These are phyloP conservation scores for Aspergillus cejpii DNA, from an alignment of 2,329 filamentous ascomycete genomes.

Conservation along the genomic window DNA sequence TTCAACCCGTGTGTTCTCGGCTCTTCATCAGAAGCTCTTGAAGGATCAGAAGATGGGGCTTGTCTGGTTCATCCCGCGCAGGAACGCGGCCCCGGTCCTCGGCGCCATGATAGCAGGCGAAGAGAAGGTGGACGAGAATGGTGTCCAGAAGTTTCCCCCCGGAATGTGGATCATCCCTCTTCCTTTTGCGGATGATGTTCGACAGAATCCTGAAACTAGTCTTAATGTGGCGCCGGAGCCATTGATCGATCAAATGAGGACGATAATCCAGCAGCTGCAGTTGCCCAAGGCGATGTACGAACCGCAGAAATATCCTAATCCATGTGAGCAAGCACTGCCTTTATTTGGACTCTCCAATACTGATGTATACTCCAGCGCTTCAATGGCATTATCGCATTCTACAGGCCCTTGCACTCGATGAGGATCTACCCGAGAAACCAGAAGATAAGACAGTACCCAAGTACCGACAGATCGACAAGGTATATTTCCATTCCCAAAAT, in stretches of 20 bases:
- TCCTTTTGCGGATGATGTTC: constrained; percentile 82
- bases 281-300: constrained; percentile 81
- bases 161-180: constrained; percentile 85
- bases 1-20: constrained; percentile 86
- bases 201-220: constrained; percentile 61
- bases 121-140: constrained; percentile 58
- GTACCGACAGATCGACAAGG: constrained; percentile 79
- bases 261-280: constrained; percentile 76
- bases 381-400: constrained; percentile 98
- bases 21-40: constrained; percentile 79
- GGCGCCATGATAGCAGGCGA: constrained; percentile 74
- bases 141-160: constrained; percentile 65
- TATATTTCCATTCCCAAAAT: constrained; percentile 13
- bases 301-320: constrained; percentile 82
- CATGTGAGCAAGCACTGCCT: constrained; percentile 37
- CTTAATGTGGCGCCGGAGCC: constrained; percentile 57
- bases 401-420: constrained; percentile 83
- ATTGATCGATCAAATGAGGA: constrained; percentile 74
- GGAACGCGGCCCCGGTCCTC: constrained; percentile 70
- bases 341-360: background rate
- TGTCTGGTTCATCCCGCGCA: constrained; percentile 80
- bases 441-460: constrained; percentile 79
- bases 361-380: constrained; percentile 46
- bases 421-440: constrained; percentile 69
- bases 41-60: constrained; percentile 73